Conservation (phyloP, 1,139 yeast species). For the Ashbya aceris region DNA sequence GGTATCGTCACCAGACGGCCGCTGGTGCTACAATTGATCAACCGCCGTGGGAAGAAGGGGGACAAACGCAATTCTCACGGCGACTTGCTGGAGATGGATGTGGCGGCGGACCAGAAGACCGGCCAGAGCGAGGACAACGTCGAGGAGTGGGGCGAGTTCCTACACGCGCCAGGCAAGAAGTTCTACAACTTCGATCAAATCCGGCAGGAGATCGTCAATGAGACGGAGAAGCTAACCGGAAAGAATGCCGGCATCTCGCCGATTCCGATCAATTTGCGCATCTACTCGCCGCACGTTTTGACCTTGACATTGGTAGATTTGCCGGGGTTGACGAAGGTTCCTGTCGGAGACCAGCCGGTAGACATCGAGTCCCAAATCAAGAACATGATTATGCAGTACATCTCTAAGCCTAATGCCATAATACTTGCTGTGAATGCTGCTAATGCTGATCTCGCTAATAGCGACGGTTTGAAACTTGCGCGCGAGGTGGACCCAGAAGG, state of each 20-base stretch:
- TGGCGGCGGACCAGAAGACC: constrained; percentile 18
- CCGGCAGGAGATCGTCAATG: constrained; percentile 81
- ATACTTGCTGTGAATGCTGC: constrained; percentile 94
- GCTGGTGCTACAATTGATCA: constrained; percentile 69
- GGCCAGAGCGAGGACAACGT: constrained; percentile 59
- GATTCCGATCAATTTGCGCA: constrained; percentile 85
- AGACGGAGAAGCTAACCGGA: constrained; percentile 92
- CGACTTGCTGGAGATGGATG: constrained; percentile 33
- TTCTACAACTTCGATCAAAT: constrained; percentile 86
- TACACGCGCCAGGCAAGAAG: constrained; percentile 84
- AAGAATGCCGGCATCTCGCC: constrained; percentile 87
- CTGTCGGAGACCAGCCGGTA: constrained; percentile 99
- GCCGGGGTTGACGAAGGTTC: constrained; percentile 97
- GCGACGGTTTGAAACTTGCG: constrained; percentile 93
- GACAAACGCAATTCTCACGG: constrained; percentile 19
- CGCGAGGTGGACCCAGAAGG: constrained; percentile 99
- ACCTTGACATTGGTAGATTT: constrained; percentile 93
- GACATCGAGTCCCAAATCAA: constrained; percentile 92
- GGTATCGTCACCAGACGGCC: constrained; percentile 96
- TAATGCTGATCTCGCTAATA: constrained; percentile 93
- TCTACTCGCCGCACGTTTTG: constrained; percentile 91
- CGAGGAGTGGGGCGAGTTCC: constrained; percentile 97
- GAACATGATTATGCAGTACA: constrained; percentile 89
- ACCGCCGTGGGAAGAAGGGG: constrained; percentile 42
- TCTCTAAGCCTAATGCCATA: constrained; percentile 93